Conservation (phyloP, 768 basidiomycete species). For the Tylopilus rubrobrunneus region DNA sequence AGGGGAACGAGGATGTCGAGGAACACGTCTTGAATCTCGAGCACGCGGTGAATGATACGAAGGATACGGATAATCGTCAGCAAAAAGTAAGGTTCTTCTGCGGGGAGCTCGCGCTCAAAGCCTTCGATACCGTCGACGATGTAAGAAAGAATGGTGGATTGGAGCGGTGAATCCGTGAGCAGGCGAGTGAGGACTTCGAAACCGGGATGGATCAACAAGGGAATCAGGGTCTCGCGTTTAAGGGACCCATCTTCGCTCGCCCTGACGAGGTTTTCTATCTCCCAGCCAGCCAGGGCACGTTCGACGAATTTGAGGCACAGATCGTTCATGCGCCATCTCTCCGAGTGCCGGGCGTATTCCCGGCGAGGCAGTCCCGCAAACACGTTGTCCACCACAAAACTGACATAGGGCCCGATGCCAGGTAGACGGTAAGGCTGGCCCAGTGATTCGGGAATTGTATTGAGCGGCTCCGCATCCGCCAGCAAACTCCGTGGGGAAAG, state of each 20-base stretch:
- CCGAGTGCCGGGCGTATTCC: slow-evolving; percentile 69
- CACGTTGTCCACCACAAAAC: slow-evolving; percentile 89
- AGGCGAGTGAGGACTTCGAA: slow-evolving; percentile 81
- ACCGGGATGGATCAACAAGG: slow-evolving; percentile 74
- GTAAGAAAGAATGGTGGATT: slow-evolving; percentile 71
- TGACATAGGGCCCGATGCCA: slow-evolving; percentile 76
- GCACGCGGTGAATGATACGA: slow-evolving; percentile 72
- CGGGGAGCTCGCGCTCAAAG: slow-evolving; percentile 65
- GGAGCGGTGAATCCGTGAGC: slow-evolving; percentile 68
- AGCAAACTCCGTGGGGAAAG: slow-evolving; percentile 58
- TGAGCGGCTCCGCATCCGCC: slow-evolving; percentile 54
- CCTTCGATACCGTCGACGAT: slow-evolving; percentile 77
- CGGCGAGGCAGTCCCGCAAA: slow-evolving; percentile 72
- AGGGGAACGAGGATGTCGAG: slow-evolving; percentile 82
- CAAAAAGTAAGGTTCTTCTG: slow-evolving; percentile 68
- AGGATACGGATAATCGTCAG: slow-evolving; percentile 77
- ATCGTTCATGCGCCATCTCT: slow-evolving; percentile 86
- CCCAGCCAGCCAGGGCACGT: slow-evolving; percentile 74
- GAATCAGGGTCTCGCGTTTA: slow-evolving; percentile 50
- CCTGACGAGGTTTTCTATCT: slow-evolving; percentile 68
- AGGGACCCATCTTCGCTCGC: slow-evolving; percentile 49
- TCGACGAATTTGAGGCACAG: slow-evolving; percentile 83
- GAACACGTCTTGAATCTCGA: slow-evolving; percentile 88
- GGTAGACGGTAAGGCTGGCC: slow-evolving; percentile 79
- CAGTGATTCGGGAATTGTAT: slow-evolving; percentile 75